A percentile compares a stretch with the other conserved stretches of the same genome.
These are phyloP conservation scores for Nidula niveotomentosa DNA, from an alignment of 1,284 basidiomycete species.

Conservation along the genomic window DNA sequence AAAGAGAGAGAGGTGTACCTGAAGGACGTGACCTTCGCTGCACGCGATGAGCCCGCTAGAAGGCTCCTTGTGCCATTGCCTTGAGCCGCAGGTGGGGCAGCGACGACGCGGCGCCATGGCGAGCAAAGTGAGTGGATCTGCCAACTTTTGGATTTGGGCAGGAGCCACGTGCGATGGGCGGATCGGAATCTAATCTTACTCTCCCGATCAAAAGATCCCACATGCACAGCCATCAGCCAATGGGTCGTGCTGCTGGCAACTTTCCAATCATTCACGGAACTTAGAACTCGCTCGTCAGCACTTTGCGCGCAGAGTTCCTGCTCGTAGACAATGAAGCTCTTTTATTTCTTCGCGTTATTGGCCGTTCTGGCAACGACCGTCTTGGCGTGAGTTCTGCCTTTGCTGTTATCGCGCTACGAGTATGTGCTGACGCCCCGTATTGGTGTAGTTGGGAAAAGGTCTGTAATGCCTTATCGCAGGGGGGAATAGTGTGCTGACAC, in stretches of 20 bases:
- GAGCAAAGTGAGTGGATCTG: not conserved
- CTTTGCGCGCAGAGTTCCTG: not conserved
- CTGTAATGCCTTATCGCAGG: conserved; percentile 10
- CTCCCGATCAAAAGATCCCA: conserved; percentile 3
- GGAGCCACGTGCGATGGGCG: no score
- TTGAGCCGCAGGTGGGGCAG: conserved; percentile 73
- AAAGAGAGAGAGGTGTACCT: conserved; percentile 39
- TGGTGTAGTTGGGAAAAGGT: conserved; percentile 69
- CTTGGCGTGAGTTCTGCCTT: conserved; percentile 42
- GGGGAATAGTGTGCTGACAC: not conserved
- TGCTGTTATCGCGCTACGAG: conserved; percentile 1
- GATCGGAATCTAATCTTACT: no score
- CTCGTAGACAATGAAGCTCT: conserved; percentile 36
- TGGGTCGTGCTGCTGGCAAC: conserved; percentile 6
- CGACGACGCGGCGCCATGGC: conserved; percentile 55
- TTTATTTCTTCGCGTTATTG: conserved; percentile 38
- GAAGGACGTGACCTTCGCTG: conserved; percentile 77
- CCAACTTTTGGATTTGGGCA: not conserved
- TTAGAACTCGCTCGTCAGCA: not conserved
- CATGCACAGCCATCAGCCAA: conserved; percentile 17
- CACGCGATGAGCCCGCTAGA: conserved; percentile 71
- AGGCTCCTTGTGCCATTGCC: conserved; percentile 78
- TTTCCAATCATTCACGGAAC: not conserved
- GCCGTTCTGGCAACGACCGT: conserved; percentile 41
- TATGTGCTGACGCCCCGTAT: conserved; percentile 4